These are phyloP conservation scores for Penicillium herquei DNA, from an alignment of 495 filamentous ascomycete genomes.

Conservation along the genomic window DNA sequence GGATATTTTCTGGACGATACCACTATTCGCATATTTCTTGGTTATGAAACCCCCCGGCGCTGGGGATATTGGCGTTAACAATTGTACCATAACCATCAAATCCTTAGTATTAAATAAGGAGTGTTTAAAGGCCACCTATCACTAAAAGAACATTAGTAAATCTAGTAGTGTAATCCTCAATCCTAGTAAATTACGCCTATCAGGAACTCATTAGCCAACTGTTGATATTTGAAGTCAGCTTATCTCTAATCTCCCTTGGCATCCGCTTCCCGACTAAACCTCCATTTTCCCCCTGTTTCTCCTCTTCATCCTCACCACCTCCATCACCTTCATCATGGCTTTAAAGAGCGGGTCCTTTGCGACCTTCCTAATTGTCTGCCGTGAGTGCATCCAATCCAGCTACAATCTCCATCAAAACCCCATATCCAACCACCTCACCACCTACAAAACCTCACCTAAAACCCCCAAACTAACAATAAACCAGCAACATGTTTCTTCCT, in stretches of 20 bases:
- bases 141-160: no score
- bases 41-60: constrained; percentile 2
- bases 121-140: not conserved
- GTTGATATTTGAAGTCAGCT: not conserved
- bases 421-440: constrained; percentile 9
- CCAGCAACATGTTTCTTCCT: constrained; percentile 93
- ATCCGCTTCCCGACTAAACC: constrained; percentile 23
- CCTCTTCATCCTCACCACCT: constrained; percentile 11
- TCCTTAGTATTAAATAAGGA: not conserved
- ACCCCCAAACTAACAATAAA: constrained; percentile 6
- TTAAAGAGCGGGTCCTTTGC: constrained; percentile 64
- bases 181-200: not conserved
- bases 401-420: not conserved
- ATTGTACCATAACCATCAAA: constrained; percentile 13
- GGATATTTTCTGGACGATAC: constrained; percentile 28
- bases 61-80: not conserved
- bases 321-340: constrained; percentile 29
- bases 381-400: constrained; percentile 51
- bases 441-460: constrained; percentile 6
- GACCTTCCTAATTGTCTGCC: constrained; percentile 93
- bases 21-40: constrained; percentile 29
- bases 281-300: constrained; percentile 11
- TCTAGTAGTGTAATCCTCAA: not conserved
- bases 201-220: not conserved
- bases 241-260: constrained; percentile 24